phyloP scores from a whole-genome alignment of 2,329 filamentous ascomycete genomes.

The Microdochium bolleyi region DNA sequence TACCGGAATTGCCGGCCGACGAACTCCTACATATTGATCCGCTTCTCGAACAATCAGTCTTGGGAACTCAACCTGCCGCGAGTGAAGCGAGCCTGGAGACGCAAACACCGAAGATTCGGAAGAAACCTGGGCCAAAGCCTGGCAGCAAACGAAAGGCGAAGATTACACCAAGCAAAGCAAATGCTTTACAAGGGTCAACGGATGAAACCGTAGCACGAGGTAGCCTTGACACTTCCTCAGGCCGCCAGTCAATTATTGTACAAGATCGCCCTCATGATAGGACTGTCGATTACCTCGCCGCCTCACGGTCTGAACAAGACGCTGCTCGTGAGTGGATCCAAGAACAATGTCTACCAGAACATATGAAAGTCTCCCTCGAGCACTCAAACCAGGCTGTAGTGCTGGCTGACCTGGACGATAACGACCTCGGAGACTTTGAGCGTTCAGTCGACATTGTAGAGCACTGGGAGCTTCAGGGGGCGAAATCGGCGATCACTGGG shows the following conservation, averaged over 20 bases:
- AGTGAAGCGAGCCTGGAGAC: not conserved
- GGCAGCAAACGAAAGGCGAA: not conserved
- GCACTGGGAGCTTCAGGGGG: not conserved
- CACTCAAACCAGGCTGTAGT: constrained; percentile 19
- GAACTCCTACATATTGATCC: not conserved
- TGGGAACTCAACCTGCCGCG: not conserved
- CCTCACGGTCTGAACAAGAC: constrained; percentile 28
- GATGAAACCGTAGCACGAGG: not conserved
- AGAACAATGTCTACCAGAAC: constrained; percentile 30
- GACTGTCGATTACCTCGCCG: constrained; percentile 2
- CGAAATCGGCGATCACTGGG: not conserved
- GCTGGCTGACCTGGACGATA: constrained; percentile 5
- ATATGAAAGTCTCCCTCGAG: constrained; percentile 17
- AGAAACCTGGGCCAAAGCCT: not conserved
- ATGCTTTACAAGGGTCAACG: not conserved
- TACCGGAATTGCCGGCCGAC: not conserved
- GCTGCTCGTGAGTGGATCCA: constrained; percentile 24
- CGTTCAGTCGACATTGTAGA: not conserved
- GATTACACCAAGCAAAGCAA: not conserved
- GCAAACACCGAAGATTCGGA: not conserved
- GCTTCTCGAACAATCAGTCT: not conserved
- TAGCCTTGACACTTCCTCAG: not conserved
- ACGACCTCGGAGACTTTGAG: not conserved
- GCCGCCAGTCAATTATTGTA: too few relatives aligned
- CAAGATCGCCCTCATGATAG: not conserved